These are phyloP conservation scores for Solanum clarkiae DNA, from an alignment of 257 asterid genomes.

Conservation along the genomic window DNA sequence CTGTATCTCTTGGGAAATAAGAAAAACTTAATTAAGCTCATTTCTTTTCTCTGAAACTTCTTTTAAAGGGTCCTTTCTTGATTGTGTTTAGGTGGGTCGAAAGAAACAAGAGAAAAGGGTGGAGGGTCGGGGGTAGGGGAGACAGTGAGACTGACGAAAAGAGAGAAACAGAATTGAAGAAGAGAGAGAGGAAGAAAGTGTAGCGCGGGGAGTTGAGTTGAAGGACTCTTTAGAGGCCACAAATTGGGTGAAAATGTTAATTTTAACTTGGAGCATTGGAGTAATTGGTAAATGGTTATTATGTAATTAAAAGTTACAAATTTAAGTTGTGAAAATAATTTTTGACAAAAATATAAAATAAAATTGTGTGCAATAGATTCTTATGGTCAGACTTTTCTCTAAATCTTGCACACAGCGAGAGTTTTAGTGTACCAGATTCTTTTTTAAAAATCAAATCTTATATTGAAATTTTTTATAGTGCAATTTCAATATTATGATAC, in stretches of 20 bases:
- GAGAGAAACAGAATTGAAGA: background rate
- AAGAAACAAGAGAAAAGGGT: background rate
- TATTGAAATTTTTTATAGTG: no score
- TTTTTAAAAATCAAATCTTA: no score
- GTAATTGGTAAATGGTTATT: no score
- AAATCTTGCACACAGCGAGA: fast-evolving
- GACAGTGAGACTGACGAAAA: background rate
- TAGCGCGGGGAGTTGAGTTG: background rate
- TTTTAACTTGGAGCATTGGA: no score
- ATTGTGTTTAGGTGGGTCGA: background rate
- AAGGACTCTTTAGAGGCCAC: no score
- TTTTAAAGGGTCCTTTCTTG: background rate
- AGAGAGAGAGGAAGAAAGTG: background rate
- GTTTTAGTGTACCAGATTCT: no score
- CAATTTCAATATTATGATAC: no score
- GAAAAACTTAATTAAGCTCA: background rate
- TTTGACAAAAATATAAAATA: no score
- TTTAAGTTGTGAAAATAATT: no score
- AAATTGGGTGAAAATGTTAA: no score
- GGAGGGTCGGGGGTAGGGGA: background rate
- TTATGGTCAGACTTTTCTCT: no score
- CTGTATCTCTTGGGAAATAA: background rate
- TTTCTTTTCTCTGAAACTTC: background rate
- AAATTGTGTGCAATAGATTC: no score
- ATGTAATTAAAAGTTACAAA: fast-evolving